Evolutionary conservation across 2,329 filamentous ascomycete species (phyloP).

Genomic region (Cytospora piceicola): DNA sequence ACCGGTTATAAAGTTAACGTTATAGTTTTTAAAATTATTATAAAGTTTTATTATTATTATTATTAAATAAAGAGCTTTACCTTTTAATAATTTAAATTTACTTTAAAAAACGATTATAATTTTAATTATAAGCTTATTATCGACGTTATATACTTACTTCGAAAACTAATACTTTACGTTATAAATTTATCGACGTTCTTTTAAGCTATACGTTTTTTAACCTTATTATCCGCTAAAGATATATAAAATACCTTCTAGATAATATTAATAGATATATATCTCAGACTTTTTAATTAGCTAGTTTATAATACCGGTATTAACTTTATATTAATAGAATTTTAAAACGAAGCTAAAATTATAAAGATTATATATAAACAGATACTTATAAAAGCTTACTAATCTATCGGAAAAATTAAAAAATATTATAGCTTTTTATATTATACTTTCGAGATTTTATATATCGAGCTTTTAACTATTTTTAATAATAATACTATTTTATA

Average conservation of each 20-base stretch:
- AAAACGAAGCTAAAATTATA: background rate
- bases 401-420: background rate
- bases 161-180: no score
- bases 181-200: no score
- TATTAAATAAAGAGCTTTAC: no score
- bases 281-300: background rate
- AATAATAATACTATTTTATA: background rate
- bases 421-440: background rate
- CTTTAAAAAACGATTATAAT: no score
- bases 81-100: no score
- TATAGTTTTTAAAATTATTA: no score
- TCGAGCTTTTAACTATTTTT: background rate
- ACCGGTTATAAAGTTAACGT: no score
- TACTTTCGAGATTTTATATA: background rate
- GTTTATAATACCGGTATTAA: conserved; percentile 1
- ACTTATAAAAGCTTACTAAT: conserved; percentile 7
- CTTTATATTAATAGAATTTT: background rate
- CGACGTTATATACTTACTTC: background rate
- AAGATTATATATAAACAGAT: background rate
- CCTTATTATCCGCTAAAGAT: background rate
- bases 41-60: no score
- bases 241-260: background rate
- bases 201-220: no score
- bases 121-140: background rate
- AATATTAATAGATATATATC: background rate